phyloP scores from a whole-genome alignment of 805 yeast genomes.

The Ogataea zsoltii region DNA sequence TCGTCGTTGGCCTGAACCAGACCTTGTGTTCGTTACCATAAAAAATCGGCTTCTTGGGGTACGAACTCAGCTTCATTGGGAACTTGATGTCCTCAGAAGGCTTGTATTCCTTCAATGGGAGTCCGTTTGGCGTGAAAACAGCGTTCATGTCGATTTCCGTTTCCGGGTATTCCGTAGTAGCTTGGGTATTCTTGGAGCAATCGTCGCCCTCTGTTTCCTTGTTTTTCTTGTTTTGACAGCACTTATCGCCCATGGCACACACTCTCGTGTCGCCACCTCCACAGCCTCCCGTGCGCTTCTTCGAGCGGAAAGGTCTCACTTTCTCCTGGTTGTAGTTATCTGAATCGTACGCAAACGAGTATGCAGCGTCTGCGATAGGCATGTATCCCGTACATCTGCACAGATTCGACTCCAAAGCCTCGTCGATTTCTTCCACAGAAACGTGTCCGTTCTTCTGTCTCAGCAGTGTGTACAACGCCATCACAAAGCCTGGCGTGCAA shows the following conservation, averaged over 20 bases:
- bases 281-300: conserved; percentile 7
- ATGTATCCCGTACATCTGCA: conserved; percentile 53
- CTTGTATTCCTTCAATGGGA: conserved; percentile 40
- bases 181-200: conserved; percentile 22
- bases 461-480: conserved; percentile 45
- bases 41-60: conserved; percentile 31
- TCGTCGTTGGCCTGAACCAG: conserved; percentile 48
- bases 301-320: conserved; percentile 21
- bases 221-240: conserved; percentile 35
- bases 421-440: conserved; percentile 40
- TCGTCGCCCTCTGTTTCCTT: conserved; percentile 17
- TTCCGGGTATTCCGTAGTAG: conserved; percentile 27
- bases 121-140: conserved; percentile 41
- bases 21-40: conserved; percentile 40
- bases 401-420: conserved; percentile 48
- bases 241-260: conserved; percentile 38
- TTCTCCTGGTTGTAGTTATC: conserved; percentile 31
- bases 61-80: conserved; percentile 38
- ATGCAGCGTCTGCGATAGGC: conserved; percentile 49
- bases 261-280: conserved; percentile 7
- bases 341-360: conserved; percentile 41
- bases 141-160: conserved; percentile 36
- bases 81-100: conserved; percentile 41
- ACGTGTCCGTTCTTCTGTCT: conserved; percentile 39
- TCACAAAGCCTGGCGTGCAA: conserved; percentile 52